Evolutionary conservation across 2,329 filamentous ascomycete genomes (phyloP).

Genomic region (Ilyonectria sp.): DNA sequence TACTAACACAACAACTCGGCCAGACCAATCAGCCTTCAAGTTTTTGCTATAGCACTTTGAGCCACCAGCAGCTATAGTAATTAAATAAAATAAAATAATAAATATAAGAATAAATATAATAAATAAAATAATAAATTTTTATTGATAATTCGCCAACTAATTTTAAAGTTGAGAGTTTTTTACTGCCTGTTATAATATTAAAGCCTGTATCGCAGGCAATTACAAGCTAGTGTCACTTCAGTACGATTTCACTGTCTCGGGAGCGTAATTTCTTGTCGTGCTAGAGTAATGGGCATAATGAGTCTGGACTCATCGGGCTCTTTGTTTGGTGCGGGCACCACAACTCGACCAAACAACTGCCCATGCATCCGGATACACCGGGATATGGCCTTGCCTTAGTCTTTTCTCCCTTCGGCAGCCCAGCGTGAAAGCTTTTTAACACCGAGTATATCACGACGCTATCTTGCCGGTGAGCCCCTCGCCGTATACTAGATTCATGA

Average conservation of each 20-base stretch:
- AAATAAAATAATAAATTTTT: too few species aligned
- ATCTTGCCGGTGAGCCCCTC: constrained; percentile 26
- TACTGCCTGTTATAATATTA: too few species aligned
- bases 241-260: neutral
- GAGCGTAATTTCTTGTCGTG: neutral
- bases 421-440: constrained; percentile 24
- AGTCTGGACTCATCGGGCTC: neutral
- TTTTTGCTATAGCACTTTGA: too few species aligned
- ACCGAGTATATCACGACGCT: constrained; percentile 22
- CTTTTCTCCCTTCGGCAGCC: constrained; percentile 20
- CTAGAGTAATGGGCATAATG: neutral
- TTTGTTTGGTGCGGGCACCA: neutral
- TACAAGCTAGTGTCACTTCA: neutral
- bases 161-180: too few species aligned
- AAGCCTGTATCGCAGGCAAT: too few species aligned
- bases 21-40: too few species aligned
- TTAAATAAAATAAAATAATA: too few species aligned
- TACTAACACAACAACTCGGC: too few species aligned
- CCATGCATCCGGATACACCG: neutral
- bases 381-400: neutral
- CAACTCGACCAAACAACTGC: neutral
- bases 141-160: too few species aligned
- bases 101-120: too few species aligned
- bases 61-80: too few species aligned
- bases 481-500: constrained; percentile 33